Evolutionary conservation across 164 flowering plant genomes (phyloP), one percentile per base, ranked within the genome.

Genomic region (Nelumbo lutea): DNA sequence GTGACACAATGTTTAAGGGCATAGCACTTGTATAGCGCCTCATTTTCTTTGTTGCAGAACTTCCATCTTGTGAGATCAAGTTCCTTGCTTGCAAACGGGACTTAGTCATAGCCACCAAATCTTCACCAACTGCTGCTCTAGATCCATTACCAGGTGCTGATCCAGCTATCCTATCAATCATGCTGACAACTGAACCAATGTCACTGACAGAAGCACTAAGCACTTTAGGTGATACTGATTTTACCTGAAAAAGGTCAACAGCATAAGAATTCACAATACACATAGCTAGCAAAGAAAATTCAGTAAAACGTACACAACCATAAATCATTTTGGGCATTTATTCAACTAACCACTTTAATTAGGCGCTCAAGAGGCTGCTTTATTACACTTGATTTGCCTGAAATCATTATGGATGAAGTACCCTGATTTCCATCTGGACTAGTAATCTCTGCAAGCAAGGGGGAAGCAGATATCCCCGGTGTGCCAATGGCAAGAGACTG

Each of bases 401-500:
- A 62, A 55, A 73, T 66, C 43, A 74, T 52, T 70, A 83, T 51
- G 27, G 81, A 68, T 58, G 81, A 76, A 77, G 65, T 77, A 42
- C 78, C 94, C 79, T 84, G 89, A 76, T 71, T 75, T 7, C 81
- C 88, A 77, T 90, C 93, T 39, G 78, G 78, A 74, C 80, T 81
- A 59, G 82, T 81, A 66, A 79, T 85, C 74, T 94, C 96, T 5
- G 90, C 94, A 40, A 89, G 88, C 75, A 90, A 80, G 42, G 96
- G 97, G n/a, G 97, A 95, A 50, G 97, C 94, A 27, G 98, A 88
- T 75, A 92, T 89, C 72, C 97, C 98, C 73, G 97, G 96, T 64
- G 96, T 90, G 42, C 88, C 94, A 74, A 92, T 89, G 47, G 95
- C 90, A 80, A 89, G 87, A 52, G 93, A 83, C 43, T 80, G 89